A percentile compares a stretch with the other conserved stretches of the same genome.
Conservation (phyloP, 768 basidiomycete species). For the Rubroboletus satanas region DNA sequence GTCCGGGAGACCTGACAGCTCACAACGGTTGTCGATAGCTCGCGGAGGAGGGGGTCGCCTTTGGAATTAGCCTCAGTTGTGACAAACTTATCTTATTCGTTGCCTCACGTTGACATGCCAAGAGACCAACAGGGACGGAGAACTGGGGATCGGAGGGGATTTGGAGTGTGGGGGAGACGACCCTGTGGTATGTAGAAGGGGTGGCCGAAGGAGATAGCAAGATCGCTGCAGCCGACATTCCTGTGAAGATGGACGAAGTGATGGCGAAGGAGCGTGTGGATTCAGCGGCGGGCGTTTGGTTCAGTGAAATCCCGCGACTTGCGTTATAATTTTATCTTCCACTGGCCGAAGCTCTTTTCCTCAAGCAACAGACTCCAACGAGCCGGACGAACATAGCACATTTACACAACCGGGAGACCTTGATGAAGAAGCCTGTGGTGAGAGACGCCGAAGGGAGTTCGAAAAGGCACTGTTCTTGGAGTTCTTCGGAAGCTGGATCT, state of each 20-base stretch:
- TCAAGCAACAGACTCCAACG: not conserved
- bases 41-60: constrained; percentile 69
- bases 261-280: not conserved
- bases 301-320: not conserved
- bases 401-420: constrained; percentile 6
- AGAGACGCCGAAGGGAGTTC: constrained; percentile 22
- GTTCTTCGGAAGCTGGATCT: too few species aligned
- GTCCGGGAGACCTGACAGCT: constrained; percentile 46
- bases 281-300: not conserved
- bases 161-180: constrained; percentile 53
- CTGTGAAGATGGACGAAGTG: not conserved
- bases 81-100: constrained; percentile 4
- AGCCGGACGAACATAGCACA: constrained; percentile 2
- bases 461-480: constrained; percentile 37
- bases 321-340: not conserved
- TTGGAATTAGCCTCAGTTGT: constrained; percentile 8
- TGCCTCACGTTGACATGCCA: constrained; percentile 71
- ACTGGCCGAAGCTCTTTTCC: not conserved
- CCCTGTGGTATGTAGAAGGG: constrained; percentile 60
- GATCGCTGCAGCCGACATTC: constrained; percentile 38
- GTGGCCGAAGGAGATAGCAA: constrained; percentile 42
- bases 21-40: constrained; percentile 56
- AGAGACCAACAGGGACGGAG: constrained; percentile 68
- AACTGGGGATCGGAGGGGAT: constrained; percentile 48
- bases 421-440: constrained; percentile 35